A percentile compares a stretch with the other conserved stretches of the same genome.
Evolutionary conservation across 176 grass and related monocot species (phyloP).

Genomic region (Microstegium vimineum): DNA sequence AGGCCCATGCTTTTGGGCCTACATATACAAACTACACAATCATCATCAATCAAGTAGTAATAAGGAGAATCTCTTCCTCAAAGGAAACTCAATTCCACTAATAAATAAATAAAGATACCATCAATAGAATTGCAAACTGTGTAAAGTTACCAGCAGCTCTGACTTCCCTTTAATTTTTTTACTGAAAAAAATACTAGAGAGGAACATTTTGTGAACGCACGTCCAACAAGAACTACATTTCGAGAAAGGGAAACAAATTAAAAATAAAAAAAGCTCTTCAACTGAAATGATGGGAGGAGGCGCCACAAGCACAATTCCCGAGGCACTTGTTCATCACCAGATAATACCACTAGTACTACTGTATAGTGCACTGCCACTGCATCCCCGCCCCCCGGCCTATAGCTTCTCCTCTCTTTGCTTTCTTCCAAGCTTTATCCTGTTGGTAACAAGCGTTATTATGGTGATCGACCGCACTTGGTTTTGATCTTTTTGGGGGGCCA

Average conservation of each 20-base stretch:
- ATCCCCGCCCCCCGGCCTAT: neutral
- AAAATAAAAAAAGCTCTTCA: neutral
- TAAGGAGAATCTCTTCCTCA: neutral
- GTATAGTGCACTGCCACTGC: neutral
- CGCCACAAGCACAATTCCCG: constrained; percentile 38
- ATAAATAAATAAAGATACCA: neutral
- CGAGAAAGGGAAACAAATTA: neutral
- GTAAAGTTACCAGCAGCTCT: neutral
- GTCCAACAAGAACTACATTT: neutral
- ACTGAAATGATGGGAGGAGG: constrained; percentile 37
- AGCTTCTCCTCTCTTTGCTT: constrained; percentile 15
- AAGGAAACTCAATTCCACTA: neutral
- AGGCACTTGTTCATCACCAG: constrained; percentile 28
- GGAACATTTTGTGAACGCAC: neutral
- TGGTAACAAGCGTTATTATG: constrained; percentile 10
- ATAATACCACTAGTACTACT: neutral
- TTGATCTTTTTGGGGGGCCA: constrained; percentile 1
- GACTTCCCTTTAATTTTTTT: neutral
- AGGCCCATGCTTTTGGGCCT: neutral
- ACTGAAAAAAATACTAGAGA: neutral
- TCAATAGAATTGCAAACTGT: neutral
- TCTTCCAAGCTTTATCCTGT: constrained; percentile 18
- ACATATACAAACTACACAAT: neutral
- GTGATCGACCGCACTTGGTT: constrained; percentile 11
- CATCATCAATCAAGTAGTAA: neutral